Evolutionary conservation across 495 filamentous ascomycete genomes (phyloP).

Genomic region (Podospora conica): DNA sequence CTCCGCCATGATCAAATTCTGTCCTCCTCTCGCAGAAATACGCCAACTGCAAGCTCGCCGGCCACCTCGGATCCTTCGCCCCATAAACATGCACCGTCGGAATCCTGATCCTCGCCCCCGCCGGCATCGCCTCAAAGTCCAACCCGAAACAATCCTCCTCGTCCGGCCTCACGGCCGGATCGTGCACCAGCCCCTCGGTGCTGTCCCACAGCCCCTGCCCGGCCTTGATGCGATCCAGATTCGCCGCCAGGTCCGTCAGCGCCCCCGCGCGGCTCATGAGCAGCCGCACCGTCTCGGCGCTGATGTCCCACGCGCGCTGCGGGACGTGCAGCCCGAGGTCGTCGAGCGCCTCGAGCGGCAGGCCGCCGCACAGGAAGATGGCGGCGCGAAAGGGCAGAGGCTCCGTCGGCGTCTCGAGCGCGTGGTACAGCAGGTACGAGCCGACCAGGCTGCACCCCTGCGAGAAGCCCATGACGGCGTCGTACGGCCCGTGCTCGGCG

Average conservation of each 20-base stretch:
- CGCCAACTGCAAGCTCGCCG: slow-evolving; percentile 49
- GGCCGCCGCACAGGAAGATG: slow-evolving; percentile 54
- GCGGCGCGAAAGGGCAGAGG: slow-evolving; percentile 51
- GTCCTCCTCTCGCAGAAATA: slow-evolving; percentile 47
- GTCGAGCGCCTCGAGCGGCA: slow-evolving; percentile 44
- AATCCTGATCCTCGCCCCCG: slow-evolving; percentile 41
- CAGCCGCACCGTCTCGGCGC: slow-evolving; percentile 24
- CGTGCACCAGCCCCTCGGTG: slow-evolving; percentile 27
- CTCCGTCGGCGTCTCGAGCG: slow-evolving; percentile 24
- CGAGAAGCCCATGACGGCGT: slow-evolving; percentile 54
- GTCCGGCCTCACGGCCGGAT: slow-evolving; percentile 19
- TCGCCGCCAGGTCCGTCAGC: slow-evolving; percentile 23
- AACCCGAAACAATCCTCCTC: slow-evolving; percentile 43
- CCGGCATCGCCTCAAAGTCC: slow-evolving; percentile 42
- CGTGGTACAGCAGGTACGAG: slow-evolving; percentile 39
- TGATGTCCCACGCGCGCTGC: slow-evolving; percentile 34
- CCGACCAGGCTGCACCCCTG: slow-evolving; percentile 52
- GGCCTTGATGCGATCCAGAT: slow-evolving; percentile 23
- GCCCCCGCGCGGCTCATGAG: slow-evolving; percentile 26
- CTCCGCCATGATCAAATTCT: slow-evolving; percentile 49
- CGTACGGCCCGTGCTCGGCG: slow-evolving; percentile 50
- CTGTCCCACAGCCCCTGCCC: slow-evolving; percentile 28
- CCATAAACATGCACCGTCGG: slow-evolving; percentile 61
- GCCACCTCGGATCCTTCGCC: slow-evolving; percentile 50
- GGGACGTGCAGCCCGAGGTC: slow-evolving; percentile 47